A percentile compares a stretch with the other conserved stretches of the same genome.
phyloP scores from a whole-genome alignment of 139 green algal genomes.

The Chlorokybus atmophyticus region DNA sequence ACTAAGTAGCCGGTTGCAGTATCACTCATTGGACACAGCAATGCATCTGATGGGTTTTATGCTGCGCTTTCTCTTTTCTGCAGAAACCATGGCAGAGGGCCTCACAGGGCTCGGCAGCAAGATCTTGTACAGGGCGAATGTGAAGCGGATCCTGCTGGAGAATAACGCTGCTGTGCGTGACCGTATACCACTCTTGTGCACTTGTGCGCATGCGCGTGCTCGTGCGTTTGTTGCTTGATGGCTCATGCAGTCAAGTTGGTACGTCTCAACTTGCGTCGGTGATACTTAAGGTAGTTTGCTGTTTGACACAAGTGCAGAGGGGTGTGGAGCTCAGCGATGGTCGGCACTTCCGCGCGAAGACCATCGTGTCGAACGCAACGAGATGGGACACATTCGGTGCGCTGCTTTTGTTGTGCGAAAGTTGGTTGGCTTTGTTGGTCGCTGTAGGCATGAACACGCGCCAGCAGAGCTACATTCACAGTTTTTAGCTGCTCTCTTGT shows the following conservation, averaged over 20 bases:
- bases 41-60: no score
- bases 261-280: neutral
- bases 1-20: no score
- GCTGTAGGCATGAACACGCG: neutral
- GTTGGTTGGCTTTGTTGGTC: neutral
- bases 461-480: neutral
- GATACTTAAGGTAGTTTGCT: conserved; percentile 21
- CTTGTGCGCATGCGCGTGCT: neutral
- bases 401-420: neutral
- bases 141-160: conserved; percentile 65
- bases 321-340: conserved; percentile 74
- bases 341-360: conserved; percentile 42
- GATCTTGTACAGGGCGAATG: conserved; percentile 82
- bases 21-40: no score
- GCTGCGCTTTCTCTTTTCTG: no score
- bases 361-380: conserved; percentile 81
- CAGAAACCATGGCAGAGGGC: conserved; percentile 38
- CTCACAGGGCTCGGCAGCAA: conserved; percentile 54
- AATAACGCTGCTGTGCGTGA: conserved; percentile 14
- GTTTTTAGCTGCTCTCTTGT: neutral
- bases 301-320: conserved; percentile 6
- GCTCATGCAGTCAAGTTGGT: neutral
- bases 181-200: neutral
- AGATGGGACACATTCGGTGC: conserved; percentile 91
- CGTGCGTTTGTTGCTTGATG: neutral